Evolutionary conservation across 2,329 filamentous ascomycete species (phyloP).

Genomic region (Alternaria longipes): DNA sequence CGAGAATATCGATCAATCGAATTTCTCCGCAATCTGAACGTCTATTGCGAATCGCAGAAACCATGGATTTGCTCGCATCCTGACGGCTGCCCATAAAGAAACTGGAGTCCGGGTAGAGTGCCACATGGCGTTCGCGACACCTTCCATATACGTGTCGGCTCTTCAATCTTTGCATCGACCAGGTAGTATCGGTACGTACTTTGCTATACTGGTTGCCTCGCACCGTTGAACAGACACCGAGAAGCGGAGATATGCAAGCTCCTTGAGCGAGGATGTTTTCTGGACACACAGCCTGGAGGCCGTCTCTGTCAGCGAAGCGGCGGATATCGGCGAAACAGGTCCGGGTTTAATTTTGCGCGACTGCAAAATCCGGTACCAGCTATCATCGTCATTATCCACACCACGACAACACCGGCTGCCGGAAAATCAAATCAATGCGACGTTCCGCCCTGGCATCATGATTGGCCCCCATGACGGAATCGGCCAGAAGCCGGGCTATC

Average conservation of each 20-base stretch:
- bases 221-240: background rate
- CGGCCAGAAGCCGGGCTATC: constrained; percentile 2
- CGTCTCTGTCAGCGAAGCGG: constrained; percentile 4
- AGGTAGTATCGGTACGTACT: background rate
- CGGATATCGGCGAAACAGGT: constrained; percentile 5
- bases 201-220: background rate
- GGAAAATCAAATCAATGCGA: background rate
- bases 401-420: background rate
- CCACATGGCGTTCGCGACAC: background rate
- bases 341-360: background rate
- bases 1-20: no score
- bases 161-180: background rate
- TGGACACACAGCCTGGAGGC: background rate
- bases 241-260: background rate
- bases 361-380: constrained; percentile 1
- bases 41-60: background rate
- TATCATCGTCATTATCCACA: constrained; percentile 8
- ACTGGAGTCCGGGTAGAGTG: background rate
- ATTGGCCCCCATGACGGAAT: constrained; percentile 6
- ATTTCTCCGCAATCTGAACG: background rate
- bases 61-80: background rate
- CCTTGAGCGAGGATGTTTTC: background rate
- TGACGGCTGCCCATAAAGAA: background rate
- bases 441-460: background rate
- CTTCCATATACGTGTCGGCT: background rate